These are phyloP conservation scores for Butyriboletus pseudospeciosus DNA, from an alignment of 1,284 basidiomycete genomes.

Conservation along the genomic window DNA sequence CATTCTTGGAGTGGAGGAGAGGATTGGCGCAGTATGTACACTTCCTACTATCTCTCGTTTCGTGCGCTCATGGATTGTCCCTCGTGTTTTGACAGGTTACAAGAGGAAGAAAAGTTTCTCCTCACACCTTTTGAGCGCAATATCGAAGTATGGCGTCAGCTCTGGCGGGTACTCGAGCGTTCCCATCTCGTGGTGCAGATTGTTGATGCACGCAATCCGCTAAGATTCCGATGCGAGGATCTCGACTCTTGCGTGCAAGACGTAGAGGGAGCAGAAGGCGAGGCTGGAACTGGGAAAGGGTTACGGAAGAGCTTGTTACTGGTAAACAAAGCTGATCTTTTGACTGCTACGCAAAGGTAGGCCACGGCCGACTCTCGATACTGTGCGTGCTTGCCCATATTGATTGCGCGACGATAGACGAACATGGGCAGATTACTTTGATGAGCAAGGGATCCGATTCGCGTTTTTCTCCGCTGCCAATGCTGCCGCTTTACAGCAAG, in stretches of 20 bases:
- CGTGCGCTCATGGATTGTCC: not conserved
- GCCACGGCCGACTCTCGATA: conserved; percentile 15
- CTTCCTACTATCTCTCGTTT: not conserved
- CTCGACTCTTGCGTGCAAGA: conserved; percentile 83
- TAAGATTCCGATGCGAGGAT: conserved; percentile 89
- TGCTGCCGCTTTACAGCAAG: conserved; percentile 81
- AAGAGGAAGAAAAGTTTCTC: conserved; percentile 76
- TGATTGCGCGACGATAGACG: conserved; percentile 45
- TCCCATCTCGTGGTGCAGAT: conserved; percentile 94
- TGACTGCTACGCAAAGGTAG: conserved; percentile 84
- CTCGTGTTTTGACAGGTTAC: conserved; percentile 47
- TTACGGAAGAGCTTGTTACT: conserved; percentile 73
- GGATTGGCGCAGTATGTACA: conserved; percentile 77
- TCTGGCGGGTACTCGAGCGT: conserved; percentile 92
- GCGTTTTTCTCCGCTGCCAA: conserved; percentile 97
- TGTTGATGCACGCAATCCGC: conserved; percentile 90
- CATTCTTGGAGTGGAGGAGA: conserved; percentile 88
- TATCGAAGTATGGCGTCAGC: conserved; percentile 93
- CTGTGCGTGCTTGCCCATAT: conserved; percentile 20
- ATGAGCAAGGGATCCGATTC: conserved; percentile 73
- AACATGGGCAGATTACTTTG: conserved; percentile 94
- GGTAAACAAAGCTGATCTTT: conserved; percentile 95
- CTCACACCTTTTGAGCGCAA: conserved; percentile 96
- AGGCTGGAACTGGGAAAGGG: conserved; percentile 70
- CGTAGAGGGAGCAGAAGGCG: conserved; percentile 73